phyloP scores from a whole-genome alignment of 495 filamentous ascomycete species.

The Lasiosphaeriaceae sp. region DNA sequence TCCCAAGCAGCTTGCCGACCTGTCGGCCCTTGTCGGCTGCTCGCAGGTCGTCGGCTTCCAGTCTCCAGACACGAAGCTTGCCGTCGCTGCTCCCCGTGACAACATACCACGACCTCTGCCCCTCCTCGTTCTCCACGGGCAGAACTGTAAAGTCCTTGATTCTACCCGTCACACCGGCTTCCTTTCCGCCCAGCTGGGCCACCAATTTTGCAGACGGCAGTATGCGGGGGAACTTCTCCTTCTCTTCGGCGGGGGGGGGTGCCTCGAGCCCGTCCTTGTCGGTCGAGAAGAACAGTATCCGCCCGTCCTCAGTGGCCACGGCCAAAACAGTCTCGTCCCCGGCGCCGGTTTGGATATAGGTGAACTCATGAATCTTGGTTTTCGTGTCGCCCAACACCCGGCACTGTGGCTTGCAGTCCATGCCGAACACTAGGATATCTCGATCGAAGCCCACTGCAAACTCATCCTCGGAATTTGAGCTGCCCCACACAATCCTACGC shows the following conservation, averaged over 20 bases:
- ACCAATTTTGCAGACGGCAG: slow-evolving; percentile 54
- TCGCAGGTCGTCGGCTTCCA: slow-evolving; percentile 43
- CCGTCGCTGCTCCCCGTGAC: slow-evolving; percentile 82
- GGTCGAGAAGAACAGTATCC: slow-evolving; percentile 80
- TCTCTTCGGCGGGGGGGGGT: slow-evolving; percentile 14
- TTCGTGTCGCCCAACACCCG: slow-evolving; percentile 60
- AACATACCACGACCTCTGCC: slow-evolving; percentile 50
- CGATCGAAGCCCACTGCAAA: slow-evolving; percentile 88
- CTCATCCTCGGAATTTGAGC: slow-evolving; percentile 60
- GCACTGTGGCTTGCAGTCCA: slow-evolving; percentile 78
- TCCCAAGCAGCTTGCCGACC: slow-evolving; percentile 68
- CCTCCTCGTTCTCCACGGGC: slow-evolving; percentile 34
- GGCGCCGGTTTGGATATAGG: slow-evolving; percentile 57
- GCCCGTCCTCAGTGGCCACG: slow-evolving; percentile 89
- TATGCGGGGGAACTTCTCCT: slow-evolving; percentile 14
- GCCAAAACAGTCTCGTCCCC: slow-evolving; percentile 55
- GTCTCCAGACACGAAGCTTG: slow-evolving; percentile 67
- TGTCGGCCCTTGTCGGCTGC: slow-evolving; percentile 40
- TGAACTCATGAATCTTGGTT: slow-evolving; percentile 79
- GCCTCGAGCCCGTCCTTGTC: slow-evolving; percentile 31
- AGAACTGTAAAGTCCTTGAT: slow-evolving; percentile 86
- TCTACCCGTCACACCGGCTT: slow-evolving; percentile 59
- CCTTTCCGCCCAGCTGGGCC: slow-evolving; percentile 75
- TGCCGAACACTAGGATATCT: slow-evolving; percentile 78
- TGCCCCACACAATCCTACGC: slow-evolving; percentile 77